Conservation (phyloP, 306 rosid species). For the Amphicarpaea edgeworthii region DNA sequence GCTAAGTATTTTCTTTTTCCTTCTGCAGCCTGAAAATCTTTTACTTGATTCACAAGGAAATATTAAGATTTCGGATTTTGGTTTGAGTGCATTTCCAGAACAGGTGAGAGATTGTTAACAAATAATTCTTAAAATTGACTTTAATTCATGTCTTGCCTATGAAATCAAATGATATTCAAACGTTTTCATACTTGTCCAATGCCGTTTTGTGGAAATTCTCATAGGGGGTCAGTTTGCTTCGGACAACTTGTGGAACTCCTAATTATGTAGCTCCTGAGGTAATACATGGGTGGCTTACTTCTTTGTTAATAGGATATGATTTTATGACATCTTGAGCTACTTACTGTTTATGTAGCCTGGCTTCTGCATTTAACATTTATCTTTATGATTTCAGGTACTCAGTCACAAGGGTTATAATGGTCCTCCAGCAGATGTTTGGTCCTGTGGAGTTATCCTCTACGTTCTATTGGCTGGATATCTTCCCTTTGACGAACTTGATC, state of each 20-base stretch:
- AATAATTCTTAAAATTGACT: constrained; percentile 17
- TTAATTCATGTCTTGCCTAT: background rate
- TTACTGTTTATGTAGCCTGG: background rate
- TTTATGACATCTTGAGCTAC: constrained; percentile 32
- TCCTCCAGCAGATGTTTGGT: constrained; percentile 93
- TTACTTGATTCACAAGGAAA: constrained; percentile 84
- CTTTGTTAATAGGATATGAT: constrained; percentile 26
- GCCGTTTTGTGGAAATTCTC: constrained; percentile 22
- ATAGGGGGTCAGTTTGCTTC: constrained; percentile 86
- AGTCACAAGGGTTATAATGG: constrained; percentile 95
- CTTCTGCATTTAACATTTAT: constrained; percentile 38
- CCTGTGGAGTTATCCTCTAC: constrained; percentile 91
- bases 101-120: constrained; percentile 60
- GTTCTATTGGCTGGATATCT: constrained; percentile 91
- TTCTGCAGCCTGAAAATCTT: constrained; percentile 89
- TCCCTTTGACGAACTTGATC: constrained; percentile 96
- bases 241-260: constrained; percentile 95
- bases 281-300: constrained; percentile 35
- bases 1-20: constrained; percentile 32
- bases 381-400: constrained; percentile 67
- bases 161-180: constrained; percentile 19
- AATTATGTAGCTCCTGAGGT: constrained; percentile 97
- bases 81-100: constrained; percentile 93
- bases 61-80: constrained; percentile 88
- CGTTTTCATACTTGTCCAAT: background rate